Evolutionary conservation across 2,329 filamentous ascomycete genomes (phyloP).

Genomic region (Fusarium fujikuroi): DNA sequence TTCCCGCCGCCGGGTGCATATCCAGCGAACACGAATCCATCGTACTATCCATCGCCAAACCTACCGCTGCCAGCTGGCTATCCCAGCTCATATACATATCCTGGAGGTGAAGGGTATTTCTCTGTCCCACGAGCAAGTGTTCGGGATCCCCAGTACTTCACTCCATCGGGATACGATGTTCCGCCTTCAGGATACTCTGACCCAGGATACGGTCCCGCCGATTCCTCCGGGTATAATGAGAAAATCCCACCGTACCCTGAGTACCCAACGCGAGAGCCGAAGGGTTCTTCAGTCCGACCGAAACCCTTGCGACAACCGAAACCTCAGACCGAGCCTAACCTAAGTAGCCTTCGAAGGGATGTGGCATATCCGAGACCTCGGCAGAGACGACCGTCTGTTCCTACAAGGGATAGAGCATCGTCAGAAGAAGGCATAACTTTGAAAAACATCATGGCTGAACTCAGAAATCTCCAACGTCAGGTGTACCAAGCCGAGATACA

Average conservation of each 20-base stretch:
- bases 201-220: neutral
- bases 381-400: neutral
- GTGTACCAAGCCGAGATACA: neutral
- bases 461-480: neutral
- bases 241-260: neutral
- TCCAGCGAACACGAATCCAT: neutral
- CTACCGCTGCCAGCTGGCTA: neutral
- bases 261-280: neutral
- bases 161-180: neutral
- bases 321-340: neutral
- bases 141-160: neutral
- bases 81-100: neutral
- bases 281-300: neutral
- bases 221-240: neutral
- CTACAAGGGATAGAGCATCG: neutral
- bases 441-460: neutral
- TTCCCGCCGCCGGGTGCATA: neutral
- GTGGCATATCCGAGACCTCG: neutral
- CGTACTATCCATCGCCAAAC: neutral
- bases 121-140: neutral
- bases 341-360: neutral
- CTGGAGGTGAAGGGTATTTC: neutral
- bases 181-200: neutral
- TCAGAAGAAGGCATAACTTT: neutral
- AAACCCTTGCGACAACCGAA: neutral